phyloP scores from a whole-genome alignment of 2,329 filamentous ascomycete species.

The Epichloe uncinata region DNA sequence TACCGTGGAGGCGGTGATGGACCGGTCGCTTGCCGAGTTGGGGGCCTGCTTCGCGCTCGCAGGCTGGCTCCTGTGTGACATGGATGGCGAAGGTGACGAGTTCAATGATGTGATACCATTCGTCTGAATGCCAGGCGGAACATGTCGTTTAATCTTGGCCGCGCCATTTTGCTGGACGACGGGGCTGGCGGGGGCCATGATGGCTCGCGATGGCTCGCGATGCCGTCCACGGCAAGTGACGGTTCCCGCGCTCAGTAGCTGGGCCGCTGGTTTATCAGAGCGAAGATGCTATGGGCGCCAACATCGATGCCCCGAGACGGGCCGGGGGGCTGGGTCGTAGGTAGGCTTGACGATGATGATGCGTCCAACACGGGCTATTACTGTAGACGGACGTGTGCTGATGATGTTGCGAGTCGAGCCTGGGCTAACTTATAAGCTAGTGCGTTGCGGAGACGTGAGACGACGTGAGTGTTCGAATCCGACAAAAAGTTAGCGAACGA shows the following conservation, averaged over 20 bases:
- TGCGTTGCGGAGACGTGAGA: constrained; percentile 10
- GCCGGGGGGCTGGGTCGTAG: constrained; percentile 1
- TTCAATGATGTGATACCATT: constrained; percentile 46
- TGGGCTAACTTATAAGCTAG: constrained; percentile 7
- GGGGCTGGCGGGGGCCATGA: constrained; percentile 44
- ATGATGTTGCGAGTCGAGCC: constrained; percentile 9
- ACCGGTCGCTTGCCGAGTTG: constrained; percentile 22
- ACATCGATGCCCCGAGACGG: constrained; percentile 9
- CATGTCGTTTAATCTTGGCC: constrained; percentile 55
- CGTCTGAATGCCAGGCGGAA: constrained; percentile 51
- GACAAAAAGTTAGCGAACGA: constrained; percentile 1
- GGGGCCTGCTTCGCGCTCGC: constrained; percentile 27
- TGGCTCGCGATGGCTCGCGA: constrained; percentile 16
- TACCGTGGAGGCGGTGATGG: constrained; percentile 26
- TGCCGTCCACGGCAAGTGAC: constrained; percentile 4
- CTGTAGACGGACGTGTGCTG: background rate
- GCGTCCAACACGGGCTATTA: background rate
- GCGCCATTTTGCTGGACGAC: constrained; percentile 29
- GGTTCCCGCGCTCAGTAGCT: constrained; percentile 2
- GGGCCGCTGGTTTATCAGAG: background rate
- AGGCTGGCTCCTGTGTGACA: constrained; percentile 42
- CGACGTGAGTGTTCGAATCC: constrained; percentile 5
- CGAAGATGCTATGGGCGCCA: constrained; percentile 1
- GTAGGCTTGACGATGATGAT: background rate
- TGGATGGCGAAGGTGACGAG: constrained; percentile 45